Evolutionary conservation across 2,329 filamentous ascomycete species (phyloP).

Genomic region (Alternaria atra): DNA sequence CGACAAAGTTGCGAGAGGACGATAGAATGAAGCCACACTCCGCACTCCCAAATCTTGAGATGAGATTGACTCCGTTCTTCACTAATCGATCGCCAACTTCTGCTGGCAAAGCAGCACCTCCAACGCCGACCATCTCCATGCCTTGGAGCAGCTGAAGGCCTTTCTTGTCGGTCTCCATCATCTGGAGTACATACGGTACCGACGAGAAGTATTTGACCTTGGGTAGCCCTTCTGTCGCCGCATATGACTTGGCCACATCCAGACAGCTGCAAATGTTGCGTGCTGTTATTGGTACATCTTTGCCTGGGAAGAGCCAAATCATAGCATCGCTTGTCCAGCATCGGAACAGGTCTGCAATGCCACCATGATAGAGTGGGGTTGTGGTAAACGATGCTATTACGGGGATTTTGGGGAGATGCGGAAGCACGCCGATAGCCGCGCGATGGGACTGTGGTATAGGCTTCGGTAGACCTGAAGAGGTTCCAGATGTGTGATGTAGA

Average conservation of each 20-base stretch:
- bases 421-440: slow-evolving; percentile 64
- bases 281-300: slow-evolving; percentile 64
- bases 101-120: slow-evolving; percentile 66
- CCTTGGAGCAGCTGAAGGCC: slow-evolving; percentile 70
- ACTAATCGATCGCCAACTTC: slow-evolving; percentile 65
- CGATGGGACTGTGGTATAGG: slow-evolving; percentile 68
- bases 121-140: slow-evolving; percentile 71
- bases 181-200: slow-evolving; percentile 82
- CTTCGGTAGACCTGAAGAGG: slow-evolving; percentile 70
- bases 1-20: slow-evolving; percentile 64
- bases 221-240: slow-evolving; percentile 31
- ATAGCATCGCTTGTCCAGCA: slow-evolving; percentile 68
- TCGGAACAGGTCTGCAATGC: slow-evolving; percentile 69
- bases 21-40: slow-evolving; percentile 73
- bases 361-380: slow-evolving; percentile 72
- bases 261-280: slow-evolving; percentile 63
- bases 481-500: slow-evolving; percentile 71
- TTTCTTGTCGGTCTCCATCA: slow-evolving; percentile 91
- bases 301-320: slow-evolving; percentile 71
- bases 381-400: slow-evolving; percentile 67
- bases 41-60: slow-evolving; percentile 71
- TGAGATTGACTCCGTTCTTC: slow-evolving; percentile 60
- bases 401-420: slow-evolving; percentile 52
- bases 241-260: slow-evolving; percentile 41
- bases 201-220: slow-evolving; percentile 67